Base-by-base conservation (phyloP, 129 eudicot genomes). In the Saposhnikovia divaricata region DNA sequence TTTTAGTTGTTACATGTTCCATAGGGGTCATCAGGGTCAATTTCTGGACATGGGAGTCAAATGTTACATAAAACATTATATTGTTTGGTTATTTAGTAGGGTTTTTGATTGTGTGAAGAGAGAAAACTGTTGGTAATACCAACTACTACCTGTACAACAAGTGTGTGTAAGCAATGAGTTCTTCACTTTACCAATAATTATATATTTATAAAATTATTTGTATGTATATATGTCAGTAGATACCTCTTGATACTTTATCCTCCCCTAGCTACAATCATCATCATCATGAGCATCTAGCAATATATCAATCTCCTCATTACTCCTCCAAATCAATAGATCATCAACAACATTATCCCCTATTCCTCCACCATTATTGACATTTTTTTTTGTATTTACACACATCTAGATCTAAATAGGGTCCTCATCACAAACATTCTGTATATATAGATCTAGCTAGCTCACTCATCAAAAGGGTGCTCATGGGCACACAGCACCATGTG, bases 181-280 rank as follows among this genome's bases (percentile, higher is more conserved):
- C 39, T 68, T 68, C 23, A 68, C 73, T 68, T 68, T 68, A 19
- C 73, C 73, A 31, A 68, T 15, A 27, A 68, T 68, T 68, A 68
- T 9, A 23, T 31, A 59, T 7, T 28, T 13, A 66, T 14, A 68
- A 31, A 31, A 10, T 12, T 14, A 68, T 66, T 63, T 48, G 15
- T n/a, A 28, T 65, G 14, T 68, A 3, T 68, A 59, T n/a, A 61
- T 61, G 69, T 68, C 44, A 71, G 43, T 71, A 71, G 75, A 71
- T 71, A 37, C 75, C 75, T 71, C 75, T 71, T 37, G 45, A 71
- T 71, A 40, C 77, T 73, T 73, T 40, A 19, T 48, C 78, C 51
- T 45, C 78, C 39, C 51, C 50, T 27, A 46, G 59, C 78, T 75
- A 75, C 61, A 43, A 75, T 46, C 59, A 75, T 75, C 77, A 45